phyloP scores from a whole-genome alignment of 2,329 filamentous ascomycete genomes.

The Arthroderma sp. region DNA sequence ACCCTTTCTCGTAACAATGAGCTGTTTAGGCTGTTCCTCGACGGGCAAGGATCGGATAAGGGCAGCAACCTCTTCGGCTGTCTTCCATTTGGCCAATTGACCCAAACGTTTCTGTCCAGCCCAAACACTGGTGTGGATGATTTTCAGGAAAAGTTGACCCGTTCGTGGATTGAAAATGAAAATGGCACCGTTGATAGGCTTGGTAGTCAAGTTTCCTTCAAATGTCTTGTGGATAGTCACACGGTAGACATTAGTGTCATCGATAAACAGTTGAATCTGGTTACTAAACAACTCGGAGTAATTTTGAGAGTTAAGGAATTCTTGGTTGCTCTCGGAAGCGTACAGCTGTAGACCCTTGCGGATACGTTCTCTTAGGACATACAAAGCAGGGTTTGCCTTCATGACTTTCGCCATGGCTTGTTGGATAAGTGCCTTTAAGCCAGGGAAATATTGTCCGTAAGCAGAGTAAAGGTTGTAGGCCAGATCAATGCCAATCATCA shows the following conservation, averaged over 20 bases:
- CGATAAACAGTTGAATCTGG: slow-evolving; percentile 96
- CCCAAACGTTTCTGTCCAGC: slow-evolving; percentile 98
- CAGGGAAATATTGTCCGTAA: slow-evolving; percentile 97
- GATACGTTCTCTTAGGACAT: slow-evolving; percentile 93
- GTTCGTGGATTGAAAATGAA: slow-evolving; percentile 99
- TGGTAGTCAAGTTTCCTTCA: slow-evolving; percentile 96
- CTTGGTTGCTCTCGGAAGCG: slow-evolving; percentile 95
- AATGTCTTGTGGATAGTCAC: slow-evolving; percentile 99
- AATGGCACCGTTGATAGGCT: slow-evolving; percentile 98
- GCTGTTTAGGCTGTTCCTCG: slow-evolving; percentile 96
- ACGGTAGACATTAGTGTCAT: slow-evolving; percentile 98
- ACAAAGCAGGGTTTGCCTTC: slow-evolving; percentile 96
- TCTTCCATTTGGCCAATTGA: slow-evolving; percentile 98
- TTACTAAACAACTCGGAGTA: slow-evolving; percentile 99
- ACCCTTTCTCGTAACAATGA: slow-evolving; percentile 96
- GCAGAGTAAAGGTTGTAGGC: slow-evolving; percentile 98
- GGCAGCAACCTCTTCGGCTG: slow-evolving; percentile 96
- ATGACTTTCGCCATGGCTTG: slow-evolving; percentile 99
- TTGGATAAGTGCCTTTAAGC: slow-evolving; percentile 86
- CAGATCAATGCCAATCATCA: slow-evolving; percentile 96
- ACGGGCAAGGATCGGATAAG: slow-evolving; percentile 90
- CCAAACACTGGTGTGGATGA: slow-evolving; percentile 99
- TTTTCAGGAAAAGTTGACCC: slow-evolving; percentile 95
- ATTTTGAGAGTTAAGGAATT: slow-evolving; percentile 98
- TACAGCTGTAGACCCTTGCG: slow-evolving; percentile 96